Evolutionary conservation across 768 basidiomycete genomes (phyloP).

Genomic region (Termitomyces sp.): DNA sequence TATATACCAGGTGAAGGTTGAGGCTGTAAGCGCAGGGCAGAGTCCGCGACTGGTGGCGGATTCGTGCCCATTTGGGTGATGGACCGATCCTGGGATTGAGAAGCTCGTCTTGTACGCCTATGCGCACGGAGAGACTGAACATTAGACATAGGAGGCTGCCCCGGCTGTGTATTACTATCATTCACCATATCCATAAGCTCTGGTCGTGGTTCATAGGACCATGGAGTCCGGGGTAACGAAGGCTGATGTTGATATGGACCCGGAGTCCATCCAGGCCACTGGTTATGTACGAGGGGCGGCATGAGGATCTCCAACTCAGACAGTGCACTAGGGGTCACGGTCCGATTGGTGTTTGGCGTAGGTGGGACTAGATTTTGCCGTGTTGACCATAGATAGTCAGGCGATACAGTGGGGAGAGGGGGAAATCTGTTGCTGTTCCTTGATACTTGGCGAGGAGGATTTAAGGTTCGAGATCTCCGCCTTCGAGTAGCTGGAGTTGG

Average conservation of each 20-base stretch:
- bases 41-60: neutral
- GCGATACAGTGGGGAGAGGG: neutral
- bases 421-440: neutral
- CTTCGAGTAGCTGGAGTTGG: neutral
- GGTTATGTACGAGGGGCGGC: neutral
- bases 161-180: neutral
- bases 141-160: neutral
- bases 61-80: neutral
- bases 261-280: neutral
- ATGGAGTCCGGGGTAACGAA: neutral
- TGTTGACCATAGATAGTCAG: neutral
- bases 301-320: slow-evolving; percentile 1
- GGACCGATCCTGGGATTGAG: neutral
- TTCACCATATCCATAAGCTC: neutral
- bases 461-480: neutral
- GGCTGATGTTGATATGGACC: neutral
- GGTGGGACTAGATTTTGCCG: neutral
- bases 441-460: neutral
- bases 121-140: neutral
- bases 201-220: neutral
- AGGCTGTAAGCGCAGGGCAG: neutral
- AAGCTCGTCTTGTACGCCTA: neutral
- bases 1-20: neutral
- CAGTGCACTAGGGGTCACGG: slow-evolving; percentile 1
- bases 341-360: neutral